Conservation (phyloP, 2,329 filamentous ascomycete genomes). For the Penicillium aurantiogriseum region DNA sequence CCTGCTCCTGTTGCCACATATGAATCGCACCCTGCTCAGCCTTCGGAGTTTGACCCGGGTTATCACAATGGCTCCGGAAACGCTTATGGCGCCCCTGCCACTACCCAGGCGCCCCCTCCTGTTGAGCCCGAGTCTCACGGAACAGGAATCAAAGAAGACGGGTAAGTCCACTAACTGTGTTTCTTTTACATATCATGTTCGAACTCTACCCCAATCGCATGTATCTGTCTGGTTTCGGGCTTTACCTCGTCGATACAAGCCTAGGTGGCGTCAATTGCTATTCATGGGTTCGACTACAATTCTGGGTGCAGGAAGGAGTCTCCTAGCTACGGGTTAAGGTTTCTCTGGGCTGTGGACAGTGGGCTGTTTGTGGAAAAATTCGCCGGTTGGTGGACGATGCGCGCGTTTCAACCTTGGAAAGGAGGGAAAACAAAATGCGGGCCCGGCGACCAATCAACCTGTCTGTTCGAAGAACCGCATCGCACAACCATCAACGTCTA, state of each 20-base stretch:
- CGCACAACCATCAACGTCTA: background rate
- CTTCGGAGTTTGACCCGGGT: slow-evolving; percentile 23
- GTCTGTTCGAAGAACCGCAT: background rate
- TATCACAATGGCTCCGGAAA: slow-evolving; percentile 29
- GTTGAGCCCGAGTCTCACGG: slow-evolving; percentile 38
- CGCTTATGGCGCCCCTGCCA: slow-evolving; percentile 25
- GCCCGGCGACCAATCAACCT: background rate
- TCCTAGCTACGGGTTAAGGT: background rate
- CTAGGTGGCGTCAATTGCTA: slow-evolving; percentile 20
- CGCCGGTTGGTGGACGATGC: background rate
- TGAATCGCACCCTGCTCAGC: slow-evolving; percentile 22
- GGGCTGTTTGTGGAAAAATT: background rate
- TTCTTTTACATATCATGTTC: slow-evolving; percentile 20
- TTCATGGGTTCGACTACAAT: slow-evolving; percentile 13
- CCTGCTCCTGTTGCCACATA: slow-evolving; percentile 30
- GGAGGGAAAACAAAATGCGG: background rate
- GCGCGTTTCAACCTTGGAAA: background rate
- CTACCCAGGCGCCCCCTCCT: slow-evolving; percentile 18
- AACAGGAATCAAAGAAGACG: slow-evolving; percentile 76
- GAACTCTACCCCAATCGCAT: slow-evolving; percentile 6
- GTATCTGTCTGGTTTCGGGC: slow-evolving; percentile 8
- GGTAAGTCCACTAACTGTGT: slow-evolving; percentile 63
- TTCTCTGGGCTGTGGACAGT: background rate
- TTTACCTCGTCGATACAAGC: slow-evolving; percentile 7
- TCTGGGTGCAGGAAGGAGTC: slow-evolving; percentile 9